Conservation (phyloP, 2,329 filamentous ascomycete genomes). For the Penicillium sp. region DNA sequence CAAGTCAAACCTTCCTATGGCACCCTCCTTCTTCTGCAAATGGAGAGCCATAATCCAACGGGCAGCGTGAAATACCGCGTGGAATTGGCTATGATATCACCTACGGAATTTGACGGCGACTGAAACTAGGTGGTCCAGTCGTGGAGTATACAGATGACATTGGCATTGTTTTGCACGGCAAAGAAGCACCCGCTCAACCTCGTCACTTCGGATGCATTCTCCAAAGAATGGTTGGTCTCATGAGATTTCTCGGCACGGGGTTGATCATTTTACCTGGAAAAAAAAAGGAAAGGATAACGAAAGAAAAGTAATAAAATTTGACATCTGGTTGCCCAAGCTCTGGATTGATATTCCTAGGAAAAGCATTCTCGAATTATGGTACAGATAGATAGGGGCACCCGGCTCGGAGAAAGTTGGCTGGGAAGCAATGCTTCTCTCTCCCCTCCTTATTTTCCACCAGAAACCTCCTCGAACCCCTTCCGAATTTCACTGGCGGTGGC, state of each 20-base stretch:
- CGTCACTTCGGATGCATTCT: constrained; percentile 3
- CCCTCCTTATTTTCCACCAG: neutral
- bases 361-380: neutral
- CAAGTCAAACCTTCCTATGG: neutral
- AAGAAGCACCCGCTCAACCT: neutral
- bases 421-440: neutral
- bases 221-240: neutral
- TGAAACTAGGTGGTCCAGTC: neutral
- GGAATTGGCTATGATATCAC: neutral
- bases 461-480: neutral
- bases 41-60: constrained; percentile 5
- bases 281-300: no score
- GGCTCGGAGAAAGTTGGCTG: neutral
- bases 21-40: neutral
- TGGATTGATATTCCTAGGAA: neutral
- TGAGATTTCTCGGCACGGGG: neutral
- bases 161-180: constrained; percentile 4
- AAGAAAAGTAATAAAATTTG: neutral
- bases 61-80: constrained; percentile 3
- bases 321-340: neutral
- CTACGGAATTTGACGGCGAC: neutral
- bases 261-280: neutral
- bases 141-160: constrained; percentile 4
- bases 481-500: neutral
- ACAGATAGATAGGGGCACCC: neutral